Conservation (phyloP, 208 protist genomes). For the Herpetomonas tarakana region DNA sequence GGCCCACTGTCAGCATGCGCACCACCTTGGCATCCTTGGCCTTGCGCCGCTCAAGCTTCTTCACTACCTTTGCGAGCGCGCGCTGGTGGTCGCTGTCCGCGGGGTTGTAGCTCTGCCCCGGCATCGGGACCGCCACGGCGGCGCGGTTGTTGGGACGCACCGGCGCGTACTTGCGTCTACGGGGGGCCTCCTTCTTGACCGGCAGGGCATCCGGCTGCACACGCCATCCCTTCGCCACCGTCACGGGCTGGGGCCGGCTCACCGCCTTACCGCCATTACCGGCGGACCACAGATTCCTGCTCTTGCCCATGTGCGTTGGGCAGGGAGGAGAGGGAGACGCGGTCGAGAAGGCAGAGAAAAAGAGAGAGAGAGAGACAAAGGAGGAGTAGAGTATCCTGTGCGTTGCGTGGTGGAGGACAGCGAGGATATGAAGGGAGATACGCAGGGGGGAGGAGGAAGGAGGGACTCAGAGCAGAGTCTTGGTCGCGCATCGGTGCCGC, state of each 20-base stretch:
- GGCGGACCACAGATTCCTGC: conserved; percentile 64
- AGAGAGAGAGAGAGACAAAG: too few relatives aligned
- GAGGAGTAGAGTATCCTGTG: not conserved
- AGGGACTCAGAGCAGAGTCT: too few relatives aligned
- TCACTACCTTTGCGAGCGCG: conserved; percentile 56
- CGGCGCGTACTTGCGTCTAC: conserved; percentile 71
- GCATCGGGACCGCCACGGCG: conserved; percentile 64
- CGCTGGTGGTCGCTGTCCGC: conserved; percentile 69
- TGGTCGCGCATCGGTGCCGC: too few relatives aligned
- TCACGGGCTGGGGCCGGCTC: conserved; percentile 45
- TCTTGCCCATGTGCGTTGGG: conserved; percentile 26
- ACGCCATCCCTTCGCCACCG: conserved; percentile 49
- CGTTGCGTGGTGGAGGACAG: not conserved
- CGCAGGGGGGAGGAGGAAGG: not conserved
- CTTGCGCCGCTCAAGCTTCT: conserved; percentile 61
- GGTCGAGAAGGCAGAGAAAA: not conserved
- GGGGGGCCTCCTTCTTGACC: conserved; percentile 43
- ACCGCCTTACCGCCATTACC: conserved; percentile 40
- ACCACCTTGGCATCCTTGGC: conserved; percentile 70
- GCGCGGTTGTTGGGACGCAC: conserved; percentile 79
- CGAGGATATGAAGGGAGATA: not conserved
- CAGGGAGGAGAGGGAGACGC: not conserved
- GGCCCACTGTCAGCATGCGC: conserved; percentile 56
- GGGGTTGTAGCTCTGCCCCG: conserved; percentile 88
- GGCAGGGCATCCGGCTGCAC: conserved; percentile 64